These are phyloP conservation scores for Alloteropsis semialata DNA, from an alignment of 176 grass and related monocot genomes.

Conservation along the genomic window DNA sequence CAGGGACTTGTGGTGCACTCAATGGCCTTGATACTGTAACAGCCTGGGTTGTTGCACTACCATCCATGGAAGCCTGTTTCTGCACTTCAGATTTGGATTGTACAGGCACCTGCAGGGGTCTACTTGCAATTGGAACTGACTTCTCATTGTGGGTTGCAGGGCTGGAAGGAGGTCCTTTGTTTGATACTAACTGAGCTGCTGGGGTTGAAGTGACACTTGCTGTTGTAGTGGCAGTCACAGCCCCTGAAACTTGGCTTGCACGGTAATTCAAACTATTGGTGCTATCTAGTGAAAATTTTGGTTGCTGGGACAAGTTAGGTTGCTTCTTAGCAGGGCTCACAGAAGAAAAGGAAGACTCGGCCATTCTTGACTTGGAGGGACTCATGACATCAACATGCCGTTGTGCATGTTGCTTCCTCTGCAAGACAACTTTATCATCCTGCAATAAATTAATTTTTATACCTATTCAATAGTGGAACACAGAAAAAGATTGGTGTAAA, in stretches of 20 bases:
- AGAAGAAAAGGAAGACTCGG: slow-evolving; percentile 57
- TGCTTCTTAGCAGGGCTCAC: slow-evolving; percentile 51
- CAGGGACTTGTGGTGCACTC: slow-evolving; percentile 77
- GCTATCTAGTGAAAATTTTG: slow-evolving; percentile 51
- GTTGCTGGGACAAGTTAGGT: slow-evolving; percentile 39
- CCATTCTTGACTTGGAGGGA: slow-evolving; percentile 43
- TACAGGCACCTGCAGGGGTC: slow-evolving; percentile 19
- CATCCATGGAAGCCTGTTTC: slow-evolving; percentile 31
- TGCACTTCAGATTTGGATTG: slow-evolving; percentile 50
- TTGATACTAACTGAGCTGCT: slow-evolving; percentile 27
- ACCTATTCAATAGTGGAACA: slow-evolving; percentile 4
- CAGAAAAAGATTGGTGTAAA: slow-evolving; percentile 15
- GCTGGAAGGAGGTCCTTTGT: slow-evolving; percentile 41
- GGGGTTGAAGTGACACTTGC: not conserved
- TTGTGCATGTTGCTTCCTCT: slow-evolving; percentile 51
- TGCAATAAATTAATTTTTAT: slow-evolving; percentile 48
- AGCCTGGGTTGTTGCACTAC: slow-evolving; percentile 35
- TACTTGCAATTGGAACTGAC: slow-evolving; percentile 32
- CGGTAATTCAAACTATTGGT: slow-evolving; percentile 19
- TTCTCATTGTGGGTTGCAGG: slow-evolving; percentile 28
- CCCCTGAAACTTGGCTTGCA: slow-evolving; percentile 27
- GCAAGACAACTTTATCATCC: slow-evolving; percentile 56
- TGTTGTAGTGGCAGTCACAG: slow-evolving; percentile 26
- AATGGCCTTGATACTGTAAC: slow-evolving; percentile 48
- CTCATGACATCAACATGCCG: slow-evolving; percentile 54